phyloP scores from a whole-genome alignment of 495 filamentous ascomycete genomes.

The Daldinia loculata region DNA sequence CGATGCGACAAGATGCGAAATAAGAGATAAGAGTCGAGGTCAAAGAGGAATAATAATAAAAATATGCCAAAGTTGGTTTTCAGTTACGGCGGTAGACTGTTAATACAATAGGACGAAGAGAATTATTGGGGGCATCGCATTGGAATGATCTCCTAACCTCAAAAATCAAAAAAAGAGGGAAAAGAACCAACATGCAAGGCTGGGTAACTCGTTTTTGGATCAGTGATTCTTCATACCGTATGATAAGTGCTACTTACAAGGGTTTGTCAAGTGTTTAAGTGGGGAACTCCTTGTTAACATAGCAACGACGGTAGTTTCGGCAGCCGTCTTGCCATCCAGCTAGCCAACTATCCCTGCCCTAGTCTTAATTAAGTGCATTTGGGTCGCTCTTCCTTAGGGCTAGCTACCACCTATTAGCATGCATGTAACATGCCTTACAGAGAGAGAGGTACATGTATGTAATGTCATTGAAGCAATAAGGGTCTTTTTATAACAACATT shows the following conservation, averaged over 20 bases:
- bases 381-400: background rate
- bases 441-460: too few relatives aligned
- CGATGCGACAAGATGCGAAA: slow-evolving; percentile 14
- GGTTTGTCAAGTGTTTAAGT: slow-evolving; percentile 26
- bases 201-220: slow-evolving; percentile 9
- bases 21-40: background rate
- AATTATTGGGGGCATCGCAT: slow-evolving; percentile 36
- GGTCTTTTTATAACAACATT: background rate
- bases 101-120: slow-evolving; percentile 49
- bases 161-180: slow-evolving; percentile 5
- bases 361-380: background rate
- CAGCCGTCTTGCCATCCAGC: background rate
- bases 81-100: slow-evolving; percentile 33
- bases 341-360: background rate
- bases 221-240: slow-evolving; percentile 21
- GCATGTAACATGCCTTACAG: background rate
- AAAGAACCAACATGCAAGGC: background rate
- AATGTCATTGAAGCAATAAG: background rate
- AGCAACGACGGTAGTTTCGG: slow-evolving; percentile 27
- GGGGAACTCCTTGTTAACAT: slow-evolving; percentile 37
- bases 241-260: slow-evolving; percentile 20
- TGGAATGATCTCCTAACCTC: slow-evolving; percentile 25
- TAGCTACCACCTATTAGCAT: background rate
- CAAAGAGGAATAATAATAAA: slow-evolving; percentile 30
- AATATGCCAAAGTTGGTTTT: slow-evolving; percentile 25